Base-by-base conservation (phyloP, 108 stramenopile genomes). In the Schizochytrium sp. region DNA sequence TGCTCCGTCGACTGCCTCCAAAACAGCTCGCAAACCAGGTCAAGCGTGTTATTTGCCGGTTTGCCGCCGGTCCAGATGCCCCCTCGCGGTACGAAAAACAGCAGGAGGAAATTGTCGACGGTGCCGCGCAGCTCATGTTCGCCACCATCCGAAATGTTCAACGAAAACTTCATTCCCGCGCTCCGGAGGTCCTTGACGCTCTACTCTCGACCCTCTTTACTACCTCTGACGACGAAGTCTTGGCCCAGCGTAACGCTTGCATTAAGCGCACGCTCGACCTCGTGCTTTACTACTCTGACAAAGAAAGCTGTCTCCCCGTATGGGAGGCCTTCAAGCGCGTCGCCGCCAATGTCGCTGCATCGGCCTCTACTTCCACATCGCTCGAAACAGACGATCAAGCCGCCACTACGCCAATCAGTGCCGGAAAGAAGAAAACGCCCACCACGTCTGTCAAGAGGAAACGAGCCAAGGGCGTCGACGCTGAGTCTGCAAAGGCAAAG, bases 1-100 rank as follows among this genome's bases (percentile, higher is more conserved):
- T 90, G 19, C 41, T 92, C n/a, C 91, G 91, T 23, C 88, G 88
- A 5, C 58, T 91, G 44, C 58, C 90, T 87, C 90, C 90, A 28
- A 91, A 92, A 57, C 58, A 23, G n/a, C 48, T 53, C 51, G 48
- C 51, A 18, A 55, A 12, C 45, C 76, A 83, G 51, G 51, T 83
- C 48, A 83, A 83, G 51, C 45, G 12, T 12, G 16, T 83, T 45
- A 45, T 83, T 45, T 83, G 76, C 76, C 45, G 51, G 8, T 53
- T 83, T 34, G 76, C 76, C 3, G 51, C 48, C 51, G 76, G 76
- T 5, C 25, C 45, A 6, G 76, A 83, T 16, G 76, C 76, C 3
- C 51, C 51, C 43, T 5, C 23, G 14, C 87, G 55, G 0, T 25
- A 57, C 28, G 29, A 8, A 16, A 58, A 18, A 4, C 55, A 58